phyloP scores from a whole-genome alignment of 1,284 basidiomycete genomes.

The Sporisorium exsertum region DNA sequence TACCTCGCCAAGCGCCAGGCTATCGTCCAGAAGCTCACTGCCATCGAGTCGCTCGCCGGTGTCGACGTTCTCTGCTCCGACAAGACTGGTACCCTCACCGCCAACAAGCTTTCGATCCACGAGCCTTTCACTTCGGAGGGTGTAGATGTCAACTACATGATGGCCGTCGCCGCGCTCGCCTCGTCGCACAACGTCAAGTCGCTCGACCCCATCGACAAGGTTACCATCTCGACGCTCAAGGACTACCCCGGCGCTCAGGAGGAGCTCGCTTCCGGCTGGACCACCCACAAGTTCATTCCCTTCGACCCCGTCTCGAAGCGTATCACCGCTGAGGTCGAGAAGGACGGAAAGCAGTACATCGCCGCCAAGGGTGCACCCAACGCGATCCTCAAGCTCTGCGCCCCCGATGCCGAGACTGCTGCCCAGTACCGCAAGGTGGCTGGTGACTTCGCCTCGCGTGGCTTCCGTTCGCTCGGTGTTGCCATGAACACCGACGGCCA shows the following conservation, averaged over 20 bases:
- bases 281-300: slow-evolving; percentile 73
- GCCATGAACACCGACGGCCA: slow-evolving; percentile 73
- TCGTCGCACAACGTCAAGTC: slow-evolving; percentile 74
- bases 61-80: slow-evolving; percentile 75
- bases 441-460: slow-evolving; percentile 72
- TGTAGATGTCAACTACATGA: slow-evolving; percentile 72
- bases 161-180: slow-evolving; percentile 74
- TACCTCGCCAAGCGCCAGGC: slow-evolving; percentile 74
- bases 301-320: slow-evolving; percentile 76
- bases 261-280: slow-evolving; percentile 73
- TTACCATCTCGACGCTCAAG: slow-evolving; percentile 74
- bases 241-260: slow-evolving; percentile 74
- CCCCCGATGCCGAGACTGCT: slow-evolving; percentile 71
- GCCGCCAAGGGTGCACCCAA: slow-evolving; percentile 75
- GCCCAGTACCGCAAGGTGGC: slow-evolving; percentile 71
- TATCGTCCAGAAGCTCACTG: slow-evolving; percentile 76
- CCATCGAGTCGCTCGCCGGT: slow-evolving; percentile 75
- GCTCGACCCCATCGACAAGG: slow-evolving; percentile 75
- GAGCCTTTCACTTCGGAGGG: slow-evolving; percentile 72
- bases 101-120: slow-evolving; percentile 75
- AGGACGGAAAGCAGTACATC: slow-evolving; percentile 73
- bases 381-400: slow-evolving; percentile 73
- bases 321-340: slow-evolving; percentile 74
- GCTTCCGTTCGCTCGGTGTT: slow-evolving; percentile 74
- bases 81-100: slow-evolving; percentile 75